phyloP scores from a whole-genome alignment of 768 basidiomycete genomes.

The Boletus pseudopeckii region DNA sequence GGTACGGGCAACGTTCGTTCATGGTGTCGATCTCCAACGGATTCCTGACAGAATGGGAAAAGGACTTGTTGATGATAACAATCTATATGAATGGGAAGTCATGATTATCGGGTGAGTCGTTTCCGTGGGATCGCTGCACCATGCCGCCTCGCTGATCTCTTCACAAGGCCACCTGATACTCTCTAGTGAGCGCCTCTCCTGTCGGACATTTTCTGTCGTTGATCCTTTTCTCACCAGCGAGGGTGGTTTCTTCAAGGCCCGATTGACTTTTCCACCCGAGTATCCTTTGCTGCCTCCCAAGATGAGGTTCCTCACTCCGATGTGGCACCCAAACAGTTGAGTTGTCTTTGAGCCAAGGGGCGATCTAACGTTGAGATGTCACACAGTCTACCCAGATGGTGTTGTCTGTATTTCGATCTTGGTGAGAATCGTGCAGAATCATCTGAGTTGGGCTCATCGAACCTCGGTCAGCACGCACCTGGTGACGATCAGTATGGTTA shows the following conservation, averaged over 20 bases:
- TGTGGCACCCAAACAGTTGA: slow-evolving; percentile 97
- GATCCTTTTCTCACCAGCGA: slow-evolving; percentile 52
- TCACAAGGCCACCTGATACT: slow-evolving; percentile 80
- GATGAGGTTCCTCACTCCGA: slow-evolving; percentile 92
- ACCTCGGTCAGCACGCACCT: slow-evolving; percentile 70
- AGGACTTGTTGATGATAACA: slow-evolving; percentile 93
- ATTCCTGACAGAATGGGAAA: slow-evolving; percentile 33
- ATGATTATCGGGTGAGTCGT: slow-evolving; percentile 82
- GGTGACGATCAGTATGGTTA: slow-evolving; percentile 97
- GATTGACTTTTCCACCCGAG: slow-evolving; percentile 84
- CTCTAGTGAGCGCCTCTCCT: slow-evolving; percentile 63
- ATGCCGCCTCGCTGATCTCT: slow-evolving; percentile 15
- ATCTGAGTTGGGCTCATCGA: not conserved
- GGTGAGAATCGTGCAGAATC: slow-evolving; percentile 38
- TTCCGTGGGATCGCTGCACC: slow-evolving; percentile 10
- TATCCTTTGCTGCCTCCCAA: slow-evolving; percentile 90
- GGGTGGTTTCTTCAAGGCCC: slow-evolving; percentile 93
- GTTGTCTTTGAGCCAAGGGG: slow-evolving; percentile 24
- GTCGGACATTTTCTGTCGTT: not conserved
- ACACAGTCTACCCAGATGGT: slow-evolving; percentile 85
- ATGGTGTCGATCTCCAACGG: slow-evolving; percentile 32
- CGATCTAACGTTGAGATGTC: not conserved
- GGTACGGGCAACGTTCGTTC: slow-evolving; percentile 43
- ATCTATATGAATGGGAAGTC: slow-evolving; percentile 96
- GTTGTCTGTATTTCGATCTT: slow-evolving; percentile 96